Base-by-base conservation (phyloP, 176 grass and related monocot species). In the Aegilops longissima region DNA sequence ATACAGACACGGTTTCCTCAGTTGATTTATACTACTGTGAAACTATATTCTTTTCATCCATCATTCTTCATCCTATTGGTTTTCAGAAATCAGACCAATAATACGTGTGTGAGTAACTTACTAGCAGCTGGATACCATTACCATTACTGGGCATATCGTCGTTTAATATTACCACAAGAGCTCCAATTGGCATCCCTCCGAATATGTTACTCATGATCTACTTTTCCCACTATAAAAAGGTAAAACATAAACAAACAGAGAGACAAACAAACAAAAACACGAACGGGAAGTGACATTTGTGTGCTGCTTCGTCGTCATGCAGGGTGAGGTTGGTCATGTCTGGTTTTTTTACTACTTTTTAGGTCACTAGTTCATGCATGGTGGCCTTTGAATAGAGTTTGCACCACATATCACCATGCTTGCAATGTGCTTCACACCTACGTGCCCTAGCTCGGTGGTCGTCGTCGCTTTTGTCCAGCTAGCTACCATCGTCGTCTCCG, bases 351-450 rank as follows among this genome's bases (percentile, higher is more conserved):
- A 38, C 30, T 56, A 82, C 65, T 78, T 86, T 81, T 90, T 86
- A 83, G 74, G 74, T 90, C 73, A 42, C 80, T 24, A 33, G 17
- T 21, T 5, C 73, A 8, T 83, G 23, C 73, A 8, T 83, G 23
- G 80, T 87, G 84, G 56, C 31, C 42, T 33, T 79, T 51, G 84
- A 65, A 77, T 83, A 79, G 40, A 11, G 29, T 77, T 33, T 56
- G 45, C 73, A 47, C 4, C 25, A 68, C 8, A 21, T 16, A 13
- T 21, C 62, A 47, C 11, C 70, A 25, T 76, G 51, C 27, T 45
- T 64, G 56, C 84, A 72, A 45, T 79, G 84, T 54, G 79, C 56
- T 73, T 42, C 75, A 84, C 89, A 66, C 83, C 29, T 81, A 49
- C 18, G 35, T 77, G 4, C 16, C 78, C n/a, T 71, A 4, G 49